Evolutionary conservation across 495 filamentous ascomycete genomes (phyloP).

Genomic region (Trichocladium antarcticum): DNA sequence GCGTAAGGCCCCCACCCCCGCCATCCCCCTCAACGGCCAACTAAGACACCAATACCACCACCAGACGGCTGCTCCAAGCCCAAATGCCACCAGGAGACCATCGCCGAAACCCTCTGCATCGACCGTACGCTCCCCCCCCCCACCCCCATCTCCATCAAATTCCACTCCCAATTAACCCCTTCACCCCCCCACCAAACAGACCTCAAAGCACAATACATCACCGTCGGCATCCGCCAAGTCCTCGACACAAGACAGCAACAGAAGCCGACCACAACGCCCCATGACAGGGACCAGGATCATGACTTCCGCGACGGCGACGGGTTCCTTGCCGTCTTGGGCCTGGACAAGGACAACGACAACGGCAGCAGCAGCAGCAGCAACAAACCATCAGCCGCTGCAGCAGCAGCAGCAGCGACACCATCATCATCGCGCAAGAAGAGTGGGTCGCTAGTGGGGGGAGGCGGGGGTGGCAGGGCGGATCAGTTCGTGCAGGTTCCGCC

Average conservation of each 20-base stretch:
- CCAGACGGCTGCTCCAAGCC: slow-evolving; percentile 14
- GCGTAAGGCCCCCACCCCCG: slow-evolving; percentile 1
- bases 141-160: no score
- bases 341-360: no score
- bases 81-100: slow-evolving; percentile 13
- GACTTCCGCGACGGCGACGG: no score
- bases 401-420: no score
- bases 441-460: no score
- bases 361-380: no score
- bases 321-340: no score
- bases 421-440: no score
- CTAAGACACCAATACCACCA: not conserved
- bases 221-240: slow-evolving; percentile 14
- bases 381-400: no score
- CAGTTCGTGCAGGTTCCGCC: no score
- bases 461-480: no score
- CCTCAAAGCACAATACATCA: slow-evolving; percentile 19
- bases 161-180: no score
- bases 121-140: slow-evolving; percentile 7
- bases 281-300: not conserved
- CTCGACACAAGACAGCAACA: not conserved
- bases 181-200: slow-evolving; percentile 7
- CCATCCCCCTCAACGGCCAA: not conserved
- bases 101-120: slow-evolving; percentile 17
- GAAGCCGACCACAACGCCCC: not conserved